Evolutionary conservation across 2,329 filamentous ascomycete species (phyloP), one percentile per base, ranked within the genome.

Genomic region (Pseudocercospora fuligena): DNA sequence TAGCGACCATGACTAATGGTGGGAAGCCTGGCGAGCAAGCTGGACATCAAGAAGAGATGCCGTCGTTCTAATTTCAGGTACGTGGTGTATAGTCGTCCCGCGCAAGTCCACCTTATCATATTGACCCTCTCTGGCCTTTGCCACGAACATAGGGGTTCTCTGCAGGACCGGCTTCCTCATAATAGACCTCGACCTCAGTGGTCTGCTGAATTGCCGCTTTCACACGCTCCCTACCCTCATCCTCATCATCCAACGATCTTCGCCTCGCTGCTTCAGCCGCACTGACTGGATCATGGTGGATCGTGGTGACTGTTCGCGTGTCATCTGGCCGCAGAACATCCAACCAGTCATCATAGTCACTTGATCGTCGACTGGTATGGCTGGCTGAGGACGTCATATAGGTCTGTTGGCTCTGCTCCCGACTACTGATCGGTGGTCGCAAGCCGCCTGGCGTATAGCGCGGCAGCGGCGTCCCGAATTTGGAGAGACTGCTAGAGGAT

Each of bases 241-340:
- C 51, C 27, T 61, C 60, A 27, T 21, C 2, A 19, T 57, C 47
- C 21, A 27, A 19, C 16, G n/a, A 25, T 21, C 57, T 19, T 9
- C n/a, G 56, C 11, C 40, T 43, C 29, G 51, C 51, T 21, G 57
- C 36, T 27, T 57, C 21, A 16, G 54, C 54, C 6, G 63, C 66
- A 31, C 64, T 60, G 14, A 60, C 66, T 3, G 67, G 64, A 36
- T 70, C 69, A 36, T 65, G 43, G 12, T 54, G 47, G 21, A 71
- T 65, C 3, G 65, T 54, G 4, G 70, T 71, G 4, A 62, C 29
- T 0, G 65, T 69, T 36, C 67, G 63, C 21, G 43, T 58, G 16
- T 67, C 63, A 25, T 68, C 66, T 9, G 64, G 64, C 3, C 64
- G 63, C 29, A 70, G n/a, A 31, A 40, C 40, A 9, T 25, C 19